Evolutionary conservation across 495 filamentous ascomycete genomes (phyloP).

Genomic region (Apiosordaria backusii): DNA sequence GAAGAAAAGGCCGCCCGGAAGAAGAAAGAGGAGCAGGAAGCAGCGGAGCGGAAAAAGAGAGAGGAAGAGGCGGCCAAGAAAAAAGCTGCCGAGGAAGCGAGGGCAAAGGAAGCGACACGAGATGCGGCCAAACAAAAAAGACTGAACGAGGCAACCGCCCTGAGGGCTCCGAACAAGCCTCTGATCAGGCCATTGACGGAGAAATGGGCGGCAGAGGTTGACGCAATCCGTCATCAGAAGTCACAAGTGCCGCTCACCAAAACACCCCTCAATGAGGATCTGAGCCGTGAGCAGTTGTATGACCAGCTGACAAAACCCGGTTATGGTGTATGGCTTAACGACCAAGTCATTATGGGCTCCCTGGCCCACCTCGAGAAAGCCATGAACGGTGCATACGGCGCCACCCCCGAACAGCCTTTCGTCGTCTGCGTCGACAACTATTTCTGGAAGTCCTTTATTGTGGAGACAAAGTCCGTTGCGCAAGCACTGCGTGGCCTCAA

Average conservation of each 20-base stretch:
- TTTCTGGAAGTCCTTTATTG: constrained; percentile 61
- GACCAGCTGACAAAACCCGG: constrained; percentile 48
- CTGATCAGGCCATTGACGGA: constrained; percentile 31
- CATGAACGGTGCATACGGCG: constrained; percentile 50
- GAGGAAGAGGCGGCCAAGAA: constrained; percentile 13
- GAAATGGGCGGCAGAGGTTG: constrained; percentile 32
- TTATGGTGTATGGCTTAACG: constrained; percentile 81
- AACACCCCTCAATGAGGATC: constrained; percentile 51
- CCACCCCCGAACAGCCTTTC: constrained; percentile 52
- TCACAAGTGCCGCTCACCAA: constrained; percentile 31
- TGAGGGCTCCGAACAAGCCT: constrained; percentile 18
- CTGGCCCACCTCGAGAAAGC: constrained; percentile 58
- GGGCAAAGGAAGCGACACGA: constrained; percentile 18
- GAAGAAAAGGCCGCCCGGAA: constrained; percentile 19
- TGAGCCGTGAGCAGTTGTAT: constrained; percentile 59
- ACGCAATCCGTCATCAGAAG: constrained; percentile 14
- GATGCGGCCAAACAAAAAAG: constrained; percentile 10
- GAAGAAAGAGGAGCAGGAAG: constrained; percentile 18
- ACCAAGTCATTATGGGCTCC: constrained; percentile 73
- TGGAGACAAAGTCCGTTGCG: constrained; percentile 31
- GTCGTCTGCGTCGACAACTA: constrained; percentile 69
- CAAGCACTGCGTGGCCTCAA: constrained; percentile 28
- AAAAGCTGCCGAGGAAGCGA: constrained; percentile 15
- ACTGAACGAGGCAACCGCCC: constrained; percentile 10
- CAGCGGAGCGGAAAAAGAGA: constrained; percentile 8